Evolutionary conservation across 805 yeast genomes (phyloP).

Genomic region (Sugiyamaella boreocaroliniensis): DNA sequence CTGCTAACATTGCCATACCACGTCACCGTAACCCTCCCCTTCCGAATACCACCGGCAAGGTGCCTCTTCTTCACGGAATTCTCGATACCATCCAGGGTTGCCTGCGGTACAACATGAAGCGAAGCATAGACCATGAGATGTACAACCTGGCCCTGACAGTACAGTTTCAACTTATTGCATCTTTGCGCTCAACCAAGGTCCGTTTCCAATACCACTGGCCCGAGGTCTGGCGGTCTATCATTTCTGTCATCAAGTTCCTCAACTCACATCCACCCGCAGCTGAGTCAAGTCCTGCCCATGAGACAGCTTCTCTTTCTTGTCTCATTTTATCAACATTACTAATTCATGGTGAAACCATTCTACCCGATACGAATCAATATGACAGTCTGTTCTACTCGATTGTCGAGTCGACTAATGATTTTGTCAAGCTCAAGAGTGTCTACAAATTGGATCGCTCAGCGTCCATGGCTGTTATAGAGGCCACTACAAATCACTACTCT

Average conservation of each 20-base stretch:
- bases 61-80: conserved; percentile 30
- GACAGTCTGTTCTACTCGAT: conserved; percentile 30
- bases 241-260: conserved; percentile 26
- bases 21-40: conserved; percentile 24
- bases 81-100: conserved; percentile 30
- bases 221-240: conserved; percentile 33
- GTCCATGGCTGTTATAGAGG: conserved; percentile 19
- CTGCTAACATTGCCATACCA: conserved; percentile 14
- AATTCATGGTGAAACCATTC: conserved; percentile 28
- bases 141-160: conserved; percentile 23
- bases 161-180: conserved; percentile 21
- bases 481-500: conserved; percentile 18
- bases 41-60: conserved; percentile 21
- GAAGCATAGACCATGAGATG: conserved; percentile 25
- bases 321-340: conserved; percentile 25
- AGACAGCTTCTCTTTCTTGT: conserved; percentile 16
- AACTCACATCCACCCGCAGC: conserved; percentile 16
- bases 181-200: conserved; percentile 12
- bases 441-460: conserved; percentile 18
- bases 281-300: conserved; percentile 8
- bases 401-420: conserved; percentile 23
- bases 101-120: conserved; percentile 29
- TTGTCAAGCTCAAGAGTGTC: conserved; percentile 18
- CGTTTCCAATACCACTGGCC: conserved; percentile 32
- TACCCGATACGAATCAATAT: conserved; percentile 27